Conservation (phyloP, 1,284 basidiomycete genomes). For the Peniophora sp. region DNA sequence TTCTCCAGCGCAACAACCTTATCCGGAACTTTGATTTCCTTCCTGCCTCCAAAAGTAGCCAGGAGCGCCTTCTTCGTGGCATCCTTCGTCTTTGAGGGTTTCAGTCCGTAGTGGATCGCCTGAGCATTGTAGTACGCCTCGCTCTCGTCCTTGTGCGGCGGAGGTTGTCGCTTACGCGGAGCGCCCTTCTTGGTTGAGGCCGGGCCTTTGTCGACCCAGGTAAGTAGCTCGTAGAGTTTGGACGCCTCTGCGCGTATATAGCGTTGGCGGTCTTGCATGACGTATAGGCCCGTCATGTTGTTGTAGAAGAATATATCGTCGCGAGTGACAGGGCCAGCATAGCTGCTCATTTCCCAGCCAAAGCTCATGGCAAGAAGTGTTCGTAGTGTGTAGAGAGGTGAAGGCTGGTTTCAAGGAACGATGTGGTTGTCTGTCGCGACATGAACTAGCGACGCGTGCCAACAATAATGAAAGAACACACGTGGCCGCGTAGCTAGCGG, state of each 20-base stretch:
- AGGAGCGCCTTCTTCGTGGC: slow-evolving; percentile 18
- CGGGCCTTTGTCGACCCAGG: slow-evolving; percentile 15
- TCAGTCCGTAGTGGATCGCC: slow-evolving; percentile 15
- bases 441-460: no score
- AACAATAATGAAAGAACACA: no score
- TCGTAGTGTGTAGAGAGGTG: no score
- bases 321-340: not conserved
- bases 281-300: no score
- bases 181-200: slow-evolving; percentile 18
- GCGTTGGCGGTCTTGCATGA: no score
- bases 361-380: no score
- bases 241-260: no score
- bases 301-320: not conserved
- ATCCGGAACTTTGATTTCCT: slow-evolving; percentile 11
- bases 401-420: no score
- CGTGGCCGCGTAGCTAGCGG: no score
- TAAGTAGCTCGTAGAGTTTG: slow-evolving; percentile 11
- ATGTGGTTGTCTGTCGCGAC: no score
- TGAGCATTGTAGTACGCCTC: slow-evolving; percentile 17
- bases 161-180: slow-evolving; percentile 16
- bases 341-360: not conserved
- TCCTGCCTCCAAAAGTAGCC: slow-evolving; percentile 11
- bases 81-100: slow-evolving; percentile 15
- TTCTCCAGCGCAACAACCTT: slow-evolving; percentile 11
- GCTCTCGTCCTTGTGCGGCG: slow-evolving; percentile 16